phyloP scores from a whole-genome alignment of 257 asterid species.

The Solanum appendiculatum region DNA sequence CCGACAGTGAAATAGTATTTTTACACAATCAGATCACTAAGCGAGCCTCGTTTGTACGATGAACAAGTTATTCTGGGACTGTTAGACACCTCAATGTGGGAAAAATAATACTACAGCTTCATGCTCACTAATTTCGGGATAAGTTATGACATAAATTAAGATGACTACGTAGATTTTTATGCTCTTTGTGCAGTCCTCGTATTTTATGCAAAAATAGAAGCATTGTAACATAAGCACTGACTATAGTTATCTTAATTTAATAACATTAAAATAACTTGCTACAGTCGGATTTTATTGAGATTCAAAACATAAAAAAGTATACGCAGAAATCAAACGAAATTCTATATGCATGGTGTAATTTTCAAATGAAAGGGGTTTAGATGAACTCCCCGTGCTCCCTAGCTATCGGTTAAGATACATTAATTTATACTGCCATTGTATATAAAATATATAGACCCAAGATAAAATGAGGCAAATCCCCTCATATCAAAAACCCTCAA shows the following conservation, averaged over 20 bases:
- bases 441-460: not conserved
- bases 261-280: no score
- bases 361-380: not conserved
- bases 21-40: not conserved
- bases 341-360: not conserved
- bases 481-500: no score
- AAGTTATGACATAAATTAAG: no score
- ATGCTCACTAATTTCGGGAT: no score
- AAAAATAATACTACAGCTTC: no score
- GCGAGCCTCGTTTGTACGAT: not conserved
- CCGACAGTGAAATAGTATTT: not conserved
- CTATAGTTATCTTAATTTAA: not conserved
- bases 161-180: no score
- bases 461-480: not conserved
- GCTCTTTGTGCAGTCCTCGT: not conserved
- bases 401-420: not conserved
- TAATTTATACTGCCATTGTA: not conserved
- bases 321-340: not conserved
- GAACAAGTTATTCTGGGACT: not conserved
- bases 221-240: no score
- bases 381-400: not conserved
- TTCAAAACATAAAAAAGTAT: no score
- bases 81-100: not conserved
- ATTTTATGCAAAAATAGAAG: not conserved
- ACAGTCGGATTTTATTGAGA: no score